Evolutionary conservation across 2,329 filamentous ascomycete genomes (phyloP).

Genomic region (Xylaria sp.): DNA sequence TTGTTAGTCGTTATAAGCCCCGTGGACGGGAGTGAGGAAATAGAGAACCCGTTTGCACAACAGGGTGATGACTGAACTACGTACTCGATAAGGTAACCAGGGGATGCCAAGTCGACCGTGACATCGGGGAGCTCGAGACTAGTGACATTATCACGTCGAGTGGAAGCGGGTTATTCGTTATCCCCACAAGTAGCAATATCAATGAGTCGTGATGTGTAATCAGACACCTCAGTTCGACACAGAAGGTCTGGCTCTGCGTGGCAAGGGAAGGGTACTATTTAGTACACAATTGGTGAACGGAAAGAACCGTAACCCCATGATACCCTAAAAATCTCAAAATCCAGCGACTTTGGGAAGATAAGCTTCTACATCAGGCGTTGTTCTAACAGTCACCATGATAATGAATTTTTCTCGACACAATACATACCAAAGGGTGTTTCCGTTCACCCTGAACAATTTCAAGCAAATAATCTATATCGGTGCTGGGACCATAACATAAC

Average conservation of each 20-base stretch:
- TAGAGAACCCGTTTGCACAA: slow-evolving; percentile 90
- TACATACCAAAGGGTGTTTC: not conserved
- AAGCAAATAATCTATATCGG: too few relatives aligned
- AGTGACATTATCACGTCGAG: not conserved
- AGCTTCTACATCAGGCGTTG: not conserved
- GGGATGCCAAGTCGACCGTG: not conserved
- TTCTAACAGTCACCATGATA: not conserved
- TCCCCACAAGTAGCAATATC: slow-evolving; percentile 5
- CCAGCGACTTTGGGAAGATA: not conserved
- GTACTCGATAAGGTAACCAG: slow-evolving; percentile 3
- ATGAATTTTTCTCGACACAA: not conserved
- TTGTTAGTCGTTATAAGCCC: slow-evolving; percentile 93
- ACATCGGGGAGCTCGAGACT: not conserved
- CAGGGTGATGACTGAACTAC: slow-evolving; percentile 68
- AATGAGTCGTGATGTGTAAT: not conserved
- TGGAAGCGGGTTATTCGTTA: slow-evolving; percentile 9
- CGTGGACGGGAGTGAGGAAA: slow-evolving; percentile 93
- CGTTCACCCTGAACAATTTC: not conserved
- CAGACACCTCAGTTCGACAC: not conserved
- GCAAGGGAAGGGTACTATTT: not conserved
- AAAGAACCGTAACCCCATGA: not conserved
- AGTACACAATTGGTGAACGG: slow-evolving; percentile 1
- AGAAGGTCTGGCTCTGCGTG: not conserved
- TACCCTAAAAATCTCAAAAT: not conserved
- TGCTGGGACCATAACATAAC: too few relatives aligned